phyloP scores from a whole-genome alignment of 2,329 filamentous ascomycete species.

The Talaromyces sp. region DNA sequence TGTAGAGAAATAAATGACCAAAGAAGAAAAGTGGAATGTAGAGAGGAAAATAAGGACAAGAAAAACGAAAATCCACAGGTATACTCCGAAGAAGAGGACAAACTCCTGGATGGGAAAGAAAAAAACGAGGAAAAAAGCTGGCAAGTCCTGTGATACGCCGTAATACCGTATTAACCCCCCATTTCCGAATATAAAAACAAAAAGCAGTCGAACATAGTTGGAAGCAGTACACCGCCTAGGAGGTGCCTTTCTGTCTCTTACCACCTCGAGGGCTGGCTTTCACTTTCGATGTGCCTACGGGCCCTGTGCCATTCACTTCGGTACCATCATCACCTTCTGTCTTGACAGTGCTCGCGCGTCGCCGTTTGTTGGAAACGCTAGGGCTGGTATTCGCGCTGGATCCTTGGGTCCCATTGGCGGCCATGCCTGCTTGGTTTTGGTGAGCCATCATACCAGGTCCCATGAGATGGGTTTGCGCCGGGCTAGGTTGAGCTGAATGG shows the following conservation, averaged over 20 bases:
- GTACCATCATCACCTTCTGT: constrained; percentile 51
- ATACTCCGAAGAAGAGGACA: constrained; percentile 10
- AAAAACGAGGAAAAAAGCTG: constrained; percentile 5
- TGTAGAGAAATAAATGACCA: neutral
- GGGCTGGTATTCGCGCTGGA: constrained; percentile 61
- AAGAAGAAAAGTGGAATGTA: constrained; percentile 1
- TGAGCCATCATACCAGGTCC: constrained; percentile 53
- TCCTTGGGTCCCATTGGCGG: constrained; percentile 44
- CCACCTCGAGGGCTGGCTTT: constrained; percentile 44
- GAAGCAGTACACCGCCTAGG: constrained; percentile 18
- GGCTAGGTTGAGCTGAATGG: constrained; percentile 46
- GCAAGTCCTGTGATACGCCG: constrained; percentile 14
- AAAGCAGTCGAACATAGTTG: constrained; percentile 7
- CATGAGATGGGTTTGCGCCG: constrained; percentile 42
- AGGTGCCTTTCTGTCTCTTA: constrained; percentile 44
- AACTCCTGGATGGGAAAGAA: constrained; percentile 5
- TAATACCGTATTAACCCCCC: constrained; percentile 8
- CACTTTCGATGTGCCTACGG: constrained; percentile 35
- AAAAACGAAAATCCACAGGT: neutral
- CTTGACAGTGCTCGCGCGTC: constrained; percentile 57
- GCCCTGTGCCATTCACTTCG: constrained; percentile 47
- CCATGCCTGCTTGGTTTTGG: constrained; percentile 54
- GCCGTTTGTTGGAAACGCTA: constrained; percentile 56
- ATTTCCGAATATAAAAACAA: constrained; percentile 12
- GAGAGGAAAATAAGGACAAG: neutral